Evolutionary conservation across 139 green algal species (phyloP), one percentile per base, ranked within the genome.

Genomic region (Tetratostichococcus sp.): DNA sequence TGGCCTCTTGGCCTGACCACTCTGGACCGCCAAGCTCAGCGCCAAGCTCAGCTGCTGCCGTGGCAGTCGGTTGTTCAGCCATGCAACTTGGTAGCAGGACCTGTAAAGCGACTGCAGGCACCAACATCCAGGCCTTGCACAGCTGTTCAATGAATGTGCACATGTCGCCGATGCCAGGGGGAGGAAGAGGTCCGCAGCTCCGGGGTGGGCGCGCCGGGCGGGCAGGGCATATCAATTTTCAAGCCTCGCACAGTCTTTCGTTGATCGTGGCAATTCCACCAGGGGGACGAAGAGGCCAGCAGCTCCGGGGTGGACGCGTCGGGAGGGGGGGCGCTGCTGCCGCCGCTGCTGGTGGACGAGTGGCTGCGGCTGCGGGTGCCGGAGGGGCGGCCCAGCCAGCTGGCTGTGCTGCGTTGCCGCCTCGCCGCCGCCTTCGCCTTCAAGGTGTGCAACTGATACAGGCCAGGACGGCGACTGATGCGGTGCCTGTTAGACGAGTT

Each of bases 331-430:
- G 66, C 32, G 73, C 33, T n/a, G 8, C 17, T 23, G 42, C 77
- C 70, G 33, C 73, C 68, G 30, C 22, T 81, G 30, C 65, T 90
- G 28, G 58, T 80, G 23, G 86, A 90, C 43, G 75, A 70, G 68
- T 90, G 86, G 86, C 75, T 90, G 65, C 42, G 43, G 4, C 71
- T 86, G 35, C 35, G 70, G 0, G 69, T 84, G 33, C 71, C 74
- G 1, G 1, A 66, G 30, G n/a, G n/a, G 8, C 43, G 67, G 1
- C 71, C 77, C 0, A 71, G 50, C 6, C 70, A 71, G 4, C 65
- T 90, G 25, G 35, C 71, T 26, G 57, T 67, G 42, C 72, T 90
- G 65, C 78, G 85, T 4, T 65, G 76, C 30, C 80, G 85, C 25
- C 74, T 90, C 2, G 70, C 67, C 16, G 43, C 67, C 1, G 77